Evolutionary conservation across 331 rosid species (phyloP).

Genomic region (Pyrus hybrid): DNA sequence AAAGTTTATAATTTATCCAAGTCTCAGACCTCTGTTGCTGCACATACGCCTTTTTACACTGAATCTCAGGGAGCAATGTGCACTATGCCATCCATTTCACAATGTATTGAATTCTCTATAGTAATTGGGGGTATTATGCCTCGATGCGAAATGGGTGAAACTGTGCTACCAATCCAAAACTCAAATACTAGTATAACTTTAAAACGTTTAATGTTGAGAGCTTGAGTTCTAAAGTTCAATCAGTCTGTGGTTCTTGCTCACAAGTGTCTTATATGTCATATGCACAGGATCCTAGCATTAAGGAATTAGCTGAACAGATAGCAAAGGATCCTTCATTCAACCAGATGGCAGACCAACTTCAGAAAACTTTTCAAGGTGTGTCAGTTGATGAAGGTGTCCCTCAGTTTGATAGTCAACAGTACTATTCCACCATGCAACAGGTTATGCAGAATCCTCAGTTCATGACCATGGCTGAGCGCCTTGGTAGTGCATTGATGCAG

Average conservation of each 20-base stretch:
- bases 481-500: conserved; percentile 94
- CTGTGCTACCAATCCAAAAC: background rate
- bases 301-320: conserved; percentile 94
- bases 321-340: conserved; percentile 94
- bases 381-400: conserved; percentile 58
- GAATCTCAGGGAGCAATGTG: background rate
- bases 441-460: conserved; percentile 98
- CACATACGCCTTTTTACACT: background rate
- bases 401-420: conserved; percentile 80
- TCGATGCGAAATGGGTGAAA: background rate
- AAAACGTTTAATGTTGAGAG: background rate
- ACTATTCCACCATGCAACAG: conserved; percentile 81
- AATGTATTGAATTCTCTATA: background rate
- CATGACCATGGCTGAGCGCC: conserved; percentile 96
- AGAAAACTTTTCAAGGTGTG: conserved; percentile 70
- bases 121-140: background rate
- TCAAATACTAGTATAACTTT: background rate
- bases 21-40: background rate
- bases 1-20: background rate
- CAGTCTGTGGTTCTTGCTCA: background rate
- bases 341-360: conserved; percentile 98
- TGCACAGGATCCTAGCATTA: conserved; percentile 91
- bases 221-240: conserved; percentile 11
- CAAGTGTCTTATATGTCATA: conserved; percentile 8
- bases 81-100: background rate